Percentiles rank a stretch among this genome's conserved stretches.
phyloP scores from a whole-genome alignment of 352 stramenopile genomes.

The Phytophthora megakarya region DNA sequence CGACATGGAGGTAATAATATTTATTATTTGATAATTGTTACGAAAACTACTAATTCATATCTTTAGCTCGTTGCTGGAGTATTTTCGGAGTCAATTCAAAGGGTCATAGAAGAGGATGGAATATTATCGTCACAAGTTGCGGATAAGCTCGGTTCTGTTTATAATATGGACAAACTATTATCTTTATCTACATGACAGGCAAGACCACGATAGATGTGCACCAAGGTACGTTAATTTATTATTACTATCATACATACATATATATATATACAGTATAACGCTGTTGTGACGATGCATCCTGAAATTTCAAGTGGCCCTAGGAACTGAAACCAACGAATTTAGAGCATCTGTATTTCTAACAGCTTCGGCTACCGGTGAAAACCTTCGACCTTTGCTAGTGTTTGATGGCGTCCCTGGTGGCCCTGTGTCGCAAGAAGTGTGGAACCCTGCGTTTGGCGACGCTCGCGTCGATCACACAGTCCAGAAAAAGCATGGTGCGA shows the following conservation, averaged over 20 bases:
- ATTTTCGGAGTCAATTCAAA: constrained; percentile 19
- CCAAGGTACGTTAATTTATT: constrained; percentile 11
- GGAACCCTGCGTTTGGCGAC: constrained; percentile 2
- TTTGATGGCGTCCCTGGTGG: constrained; percentile 11
- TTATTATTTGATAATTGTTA: not conserved
- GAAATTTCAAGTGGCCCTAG: too few relatives aligned
- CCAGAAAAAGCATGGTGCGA: constrained; percentile 21
- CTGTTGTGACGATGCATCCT: too few relatives aligned
- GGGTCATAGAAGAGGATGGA: constrained; percentile 11
- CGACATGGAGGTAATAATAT: constrained; percentile 13
- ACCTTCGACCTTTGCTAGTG: constrained; percentile 5
- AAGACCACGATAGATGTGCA: constrained; percentile 17
- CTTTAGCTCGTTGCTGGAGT: constrained; percentile 11
- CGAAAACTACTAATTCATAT: not conserved
- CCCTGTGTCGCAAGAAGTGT: constrained; percentile 6
- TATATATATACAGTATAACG: too few relatives aligned
- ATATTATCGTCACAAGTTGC: not conserved
- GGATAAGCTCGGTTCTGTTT: not conserved
- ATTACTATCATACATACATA: constrained; percentile 3
- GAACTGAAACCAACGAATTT: constrained; percentile 9
- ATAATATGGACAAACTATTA: constrained; percentile 22
- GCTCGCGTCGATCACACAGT: constrained; percentile 8
- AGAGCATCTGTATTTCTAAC: too few relatives aligned
- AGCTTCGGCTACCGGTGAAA: constrained; percentile 8
- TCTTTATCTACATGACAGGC: constrained; percentile 15